Evolutionary conservation across 306 rosid genomes (phyloP).

Genomic region (Heteromeles arbutifolia): DNA sequence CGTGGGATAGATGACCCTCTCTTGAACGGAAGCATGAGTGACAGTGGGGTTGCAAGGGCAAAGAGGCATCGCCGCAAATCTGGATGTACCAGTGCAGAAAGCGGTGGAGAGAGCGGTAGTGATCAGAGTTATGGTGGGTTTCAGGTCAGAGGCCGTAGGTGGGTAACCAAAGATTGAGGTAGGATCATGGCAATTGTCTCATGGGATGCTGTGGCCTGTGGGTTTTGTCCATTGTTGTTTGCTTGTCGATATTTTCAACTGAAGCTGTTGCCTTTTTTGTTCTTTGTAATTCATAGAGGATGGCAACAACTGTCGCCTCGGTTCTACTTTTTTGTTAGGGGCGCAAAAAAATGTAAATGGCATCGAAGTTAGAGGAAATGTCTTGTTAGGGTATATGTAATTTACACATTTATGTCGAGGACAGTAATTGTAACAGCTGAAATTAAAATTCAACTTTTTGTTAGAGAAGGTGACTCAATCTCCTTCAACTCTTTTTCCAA

Average conservation of each 20-base stretch:
- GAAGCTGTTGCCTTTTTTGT: neutral
- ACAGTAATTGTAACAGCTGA: neutral
- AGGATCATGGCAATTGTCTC: neutral
- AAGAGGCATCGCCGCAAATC: slow-evolving; percentile 83
- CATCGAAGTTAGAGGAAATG: neutral
- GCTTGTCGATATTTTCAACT: neutral
- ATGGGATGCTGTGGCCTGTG: neutral
- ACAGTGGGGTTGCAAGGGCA: slow-evolving; percentile 56
- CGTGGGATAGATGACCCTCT: slow-evolving; percentile 97
- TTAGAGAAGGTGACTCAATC: neutral
- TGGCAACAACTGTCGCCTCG: neutral
- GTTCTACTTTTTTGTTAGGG: neutral
- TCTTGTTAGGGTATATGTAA: slow-evolving; percentile 4
- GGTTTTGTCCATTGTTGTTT: neutral
- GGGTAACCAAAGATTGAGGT: slow-evolving; percentile 82
- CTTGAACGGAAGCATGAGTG: slow-evolving; percentile 77
- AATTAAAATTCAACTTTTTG: neutral
- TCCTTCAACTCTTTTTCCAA: neutral
- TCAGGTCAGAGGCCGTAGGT: slow-evolving; percentile 76
- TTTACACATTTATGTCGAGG: neutral
- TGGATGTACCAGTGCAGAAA: slow-evolving; percentile 75
- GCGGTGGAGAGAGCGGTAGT: slow-evolving; percentile 95
- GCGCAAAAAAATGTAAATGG: neutral
- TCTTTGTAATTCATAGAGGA: neutral
- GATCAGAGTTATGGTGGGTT: slow-evolving; percentile 73